Evolutionary conservation across 805 yeast species (phyloP).

Genomic region (Candida manassasensis): DNA sequence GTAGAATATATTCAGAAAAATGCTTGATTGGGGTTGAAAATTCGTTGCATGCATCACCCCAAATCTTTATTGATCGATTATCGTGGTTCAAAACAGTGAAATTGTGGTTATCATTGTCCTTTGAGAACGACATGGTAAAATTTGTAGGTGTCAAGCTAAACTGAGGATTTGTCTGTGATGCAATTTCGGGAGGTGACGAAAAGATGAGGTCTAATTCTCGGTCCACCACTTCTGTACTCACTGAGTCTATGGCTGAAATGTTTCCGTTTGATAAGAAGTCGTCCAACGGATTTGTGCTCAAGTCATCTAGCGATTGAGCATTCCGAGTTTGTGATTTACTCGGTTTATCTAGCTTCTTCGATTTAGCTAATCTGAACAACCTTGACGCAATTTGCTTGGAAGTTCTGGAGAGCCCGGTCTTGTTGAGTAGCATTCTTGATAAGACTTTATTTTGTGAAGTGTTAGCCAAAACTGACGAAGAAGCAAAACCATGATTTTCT

Average conservation of each 20-base stretch:
- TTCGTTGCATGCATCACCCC: background rate
- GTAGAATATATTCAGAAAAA: background rate
- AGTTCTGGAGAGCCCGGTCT: slow-evolving; percentile 31
- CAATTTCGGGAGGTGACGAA: slow-evolving; percentile 17
- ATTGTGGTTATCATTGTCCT: background rate
- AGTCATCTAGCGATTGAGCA: slow-evolving; percentile 14
- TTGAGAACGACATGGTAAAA: slow-evolving; percentile 1
- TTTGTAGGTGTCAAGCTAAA: background rate
- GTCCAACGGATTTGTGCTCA: slow-evolving; percentile 26
- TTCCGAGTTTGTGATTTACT: slow-evolving; percentile 3
- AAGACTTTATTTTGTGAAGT: slow-evolving; percentile 38
- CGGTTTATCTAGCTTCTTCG: slow-evolving; percentile 18
- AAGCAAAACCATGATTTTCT: slow-evolving; percentile 18
- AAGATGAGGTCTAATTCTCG: slow-evolving; percentile 26
- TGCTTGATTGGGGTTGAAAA: background rate
- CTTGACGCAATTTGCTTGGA: slow-evolving; percentile 35
- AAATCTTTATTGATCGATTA: background rate
- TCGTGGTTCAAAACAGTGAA: slow-evolving; percentile 1
- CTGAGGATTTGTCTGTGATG: background rate
- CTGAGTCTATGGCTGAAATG: slow-evolving; percentile 13
- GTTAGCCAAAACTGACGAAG: slow-evolving; percentile 23
- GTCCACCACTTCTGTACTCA: slow-evolving; percentile 16
- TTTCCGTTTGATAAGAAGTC: slow-evolving; percentile 14
- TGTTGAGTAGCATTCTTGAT: slow-evolving; percentile 35
- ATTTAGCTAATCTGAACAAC: slow-evolving; percentile 24